Percentiles rank a stretch among this genome's conserved stretches.
Evolutionary conservation across 441 rosid genomes (phyloP).

Genomic region (Aleurites moluccanus): DNA sequence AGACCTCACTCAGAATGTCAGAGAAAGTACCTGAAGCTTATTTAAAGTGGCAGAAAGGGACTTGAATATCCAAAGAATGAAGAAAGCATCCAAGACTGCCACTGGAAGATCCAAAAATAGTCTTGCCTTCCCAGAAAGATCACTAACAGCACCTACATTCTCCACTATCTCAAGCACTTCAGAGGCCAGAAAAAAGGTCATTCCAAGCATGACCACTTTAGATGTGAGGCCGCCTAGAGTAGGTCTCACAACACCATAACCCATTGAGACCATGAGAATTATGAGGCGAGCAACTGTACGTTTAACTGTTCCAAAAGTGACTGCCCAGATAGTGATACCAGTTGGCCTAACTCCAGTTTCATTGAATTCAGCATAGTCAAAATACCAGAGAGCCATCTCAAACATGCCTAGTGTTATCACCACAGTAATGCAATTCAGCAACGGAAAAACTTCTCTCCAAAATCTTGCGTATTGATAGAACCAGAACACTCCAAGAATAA

Average conservation of each 20-base stretch:
- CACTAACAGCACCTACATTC: slow-evolving; percentile 88
- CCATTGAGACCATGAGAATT: slow-evolving; percentile 92
- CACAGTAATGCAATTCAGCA: slow-evolving; percentile 83
- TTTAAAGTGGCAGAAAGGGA: slow-evolving; percentile 87
- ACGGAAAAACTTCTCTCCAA: slow-evolving; percentile 85
- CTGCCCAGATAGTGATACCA: slow-evolving; percentile 90
- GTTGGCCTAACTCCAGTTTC: slow-evolving; percentile 83
- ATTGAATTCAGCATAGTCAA: slow-evolving; percentile 85
- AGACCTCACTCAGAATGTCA: slow-evolving; percentile 4
- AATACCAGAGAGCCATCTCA: slow-evolving; percentile 96
- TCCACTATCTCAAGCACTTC: slow-evolving; percentile 90
- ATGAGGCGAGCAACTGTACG: slow-evolving; percentile 74
- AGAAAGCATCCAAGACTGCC: slow-evolving; percentile 90
- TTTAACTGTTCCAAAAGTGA: slow-evolving; percentile 73
- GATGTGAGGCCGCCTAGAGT: slow-evolving; percentile 90
- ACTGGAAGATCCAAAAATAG: slow-evolving; percentile 82
- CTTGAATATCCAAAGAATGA: slow-evolving; percentile 92
- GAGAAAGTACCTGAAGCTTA: slow-evolving; percentile 78
- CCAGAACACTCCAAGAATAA: slow-evolving; percentile 89
- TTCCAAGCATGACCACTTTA: slow-evolving; percentile 91
- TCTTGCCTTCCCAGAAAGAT: slow-evolving; percentile 89
- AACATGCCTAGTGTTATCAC: slow-evolving; percentile 87
- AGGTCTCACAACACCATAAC: slow-evolving; percentile 96
- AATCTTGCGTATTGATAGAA: slow-evolving; percentile 85
- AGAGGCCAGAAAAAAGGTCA: slow-evolving; percentile 85